Percentiles rank a stretch among this genome's conserved stretches.
Conservation (phyloP, 352 stramenopile genomes). For the Phytopythium cucurbitacearum region DNA sequence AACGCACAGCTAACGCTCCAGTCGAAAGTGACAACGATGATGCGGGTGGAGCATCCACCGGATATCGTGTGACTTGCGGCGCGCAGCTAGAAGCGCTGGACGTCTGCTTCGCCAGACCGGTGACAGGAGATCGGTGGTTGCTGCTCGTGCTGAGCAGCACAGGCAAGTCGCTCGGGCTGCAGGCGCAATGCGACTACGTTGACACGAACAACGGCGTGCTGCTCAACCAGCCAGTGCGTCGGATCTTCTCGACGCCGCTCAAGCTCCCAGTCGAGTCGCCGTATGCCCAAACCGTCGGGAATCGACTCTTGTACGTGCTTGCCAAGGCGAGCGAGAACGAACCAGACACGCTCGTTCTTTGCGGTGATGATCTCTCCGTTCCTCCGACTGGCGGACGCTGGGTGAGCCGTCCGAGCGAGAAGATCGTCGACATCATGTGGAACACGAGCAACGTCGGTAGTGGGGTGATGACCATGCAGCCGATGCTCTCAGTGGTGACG, state of each 20-base stretch:
- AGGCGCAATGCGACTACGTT: constrained; percentile 27
- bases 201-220: constrained; percentile 21
- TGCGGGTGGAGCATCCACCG: constrained; percentile 1
- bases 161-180: constrained; percentile 45
- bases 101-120: constrained; percentile 38
- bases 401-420: constrained; percentile 31
- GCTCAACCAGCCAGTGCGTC: constrained; percentile 31
- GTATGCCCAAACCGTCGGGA: constrained; percentile 19
- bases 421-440: constrained; percentile 47
- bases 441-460: constrained; percentile 24
- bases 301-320: constrained; percentile 45
- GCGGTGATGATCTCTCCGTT: constrained; percentile 43
- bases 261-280: constrained; percentile 24
- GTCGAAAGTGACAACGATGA: constrained; percentile 7
- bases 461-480: background rate
- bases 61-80: constrained; percentile 16
- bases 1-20: background rate
- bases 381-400: constrained; percentile 16
- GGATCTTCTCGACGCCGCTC: constrained; percentile 54
- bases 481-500: constrained; percentile 33
- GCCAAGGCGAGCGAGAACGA: background rate
- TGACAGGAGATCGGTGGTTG: constrained; percentile 21
- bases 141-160: constrained; percentile 48
- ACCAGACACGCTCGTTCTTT: constrained; percentile 37
- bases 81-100: constrained; percentile 54